Evolutionary conservation across 805 yeast genomes (phyloP).

Genomic region (Nakazawaea sp.): DNA sequence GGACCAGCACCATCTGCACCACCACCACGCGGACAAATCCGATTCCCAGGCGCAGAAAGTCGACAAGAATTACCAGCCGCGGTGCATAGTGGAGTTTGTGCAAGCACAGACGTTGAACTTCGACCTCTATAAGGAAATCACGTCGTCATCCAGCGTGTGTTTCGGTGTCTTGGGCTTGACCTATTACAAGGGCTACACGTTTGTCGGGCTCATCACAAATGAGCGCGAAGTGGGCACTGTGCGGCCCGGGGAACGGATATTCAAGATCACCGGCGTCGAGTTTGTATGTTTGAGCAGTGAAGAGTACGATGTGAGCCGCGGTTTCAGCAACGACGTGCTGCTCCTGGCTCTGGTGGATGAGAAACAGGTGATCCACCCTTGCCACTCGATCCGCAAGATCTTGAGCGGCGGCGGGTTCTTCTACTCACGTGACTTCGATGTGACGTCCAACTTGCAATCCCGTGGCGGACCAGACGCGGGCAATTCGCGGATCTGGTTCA

Average conservation of each 20-base stretch:
- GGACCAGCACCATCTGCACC: slow-evolving; percentile 17
- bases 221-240: slow-evolving; percentile 54
- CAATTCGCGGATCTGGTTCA: not conserved
- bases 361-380: slow-evolving; percentile 25
- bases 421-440: slow-evolving; percentile 40
- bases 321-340: slow-evolving; percentile 12
- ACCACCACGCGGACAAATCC: slow-evolving; percentile 14
- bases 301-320: slow-evolving; percentile 35
- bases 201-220: slow-evolving; percentile 52
- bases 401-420: slow-evolving; percentile 41
- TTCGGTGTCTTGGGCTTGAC: slow-evolving; percentile 60
- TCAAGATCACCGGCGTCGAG: slow-evolving; percentile 50
- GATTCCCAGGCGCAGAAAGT: slow-evolving; percentile 18
- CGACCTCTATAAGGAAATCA: slow-evolving; percentile 35
- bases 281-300: slow-evolving; percentile 59
- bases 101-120: slow-evolving; percentile 31
- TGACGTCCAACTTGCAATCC: slow-evolving; percentile 37
- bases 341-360: slow-evolving; percentile 12
- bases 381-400: slow-evolving; percentile 36
- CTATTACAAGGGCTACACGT: slow-evolving; percentile 44
- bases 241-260: slow-evolving; percentile 43
- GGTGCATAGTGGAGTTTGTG: slow-evolving; percentile 49
- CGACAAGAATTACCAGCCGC: slow-evolving; percentile 22
- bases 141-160: slow-evolving; percentile 25
- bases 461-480: slow-evolving; percentile 21